Evolutionary conservation across 208 protist genomes (phyloP), one percentile per base, ranked within the genome.

Genomic region (Endotrypanum monterogeii): DNA sequence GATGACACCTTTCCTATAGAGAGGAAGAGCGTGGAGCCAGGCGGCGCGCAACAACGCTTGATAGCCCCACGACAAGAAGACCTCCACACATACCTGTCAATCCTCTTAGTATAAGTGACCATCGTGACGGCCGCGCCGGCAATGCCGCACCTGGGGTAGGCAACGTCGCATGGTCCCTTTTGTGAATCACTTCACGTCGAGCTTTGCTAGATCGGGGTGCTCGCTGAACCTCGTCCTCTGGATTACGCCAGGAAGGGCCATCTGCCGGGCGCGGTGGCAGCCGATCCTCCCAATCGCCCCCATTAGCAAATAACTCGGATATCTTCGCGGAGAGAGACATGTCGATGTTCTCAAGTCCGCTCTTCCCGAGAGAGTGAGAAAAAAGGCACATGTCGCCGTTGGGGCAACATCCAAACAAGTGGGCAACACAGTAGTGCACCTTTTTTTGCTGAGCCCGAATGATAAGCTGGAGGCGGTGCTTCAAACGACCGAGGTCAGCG

Each of bases 221-320:
- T 11, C 58, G 82, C 28, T 46, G 35, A 28, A 87, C 88, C 5
- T 70, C 75, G 51, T 95, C 93, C 20, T 89, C 81, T 8, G 88
- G 86, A 54, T 83, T 80, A 51, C 83, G 85, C 90, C 93, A 97
- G 18, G 93, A 94, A 8, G 93, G 86, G 7, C 93, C 93, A n/a
- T 86, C 90, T 44, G 75, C 63, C 4, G 93, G 90, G 8, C 76
- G 88, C 12, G 85, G 75, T 23, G 89, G 86, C 46, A 96, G 69
- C 23, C 81, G 84, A 5, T 93, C 80, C 71, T 94, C 86, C 89
- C 90, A 96, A 54, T 92, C 74, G 1, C 86, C 87, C 20, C 84
- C 88, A 30, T 62, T 83, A 6, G 84, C 67, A 61, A 96, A 96
- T 11, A 96, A 73, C 67, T 90, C 86, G 1, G 82, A 79, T 67